Evolutionary conservation across 2,329 filamentous ascomycete species (phyloP).

Genomic region (Aspergillus costaricaensis): DNA sequence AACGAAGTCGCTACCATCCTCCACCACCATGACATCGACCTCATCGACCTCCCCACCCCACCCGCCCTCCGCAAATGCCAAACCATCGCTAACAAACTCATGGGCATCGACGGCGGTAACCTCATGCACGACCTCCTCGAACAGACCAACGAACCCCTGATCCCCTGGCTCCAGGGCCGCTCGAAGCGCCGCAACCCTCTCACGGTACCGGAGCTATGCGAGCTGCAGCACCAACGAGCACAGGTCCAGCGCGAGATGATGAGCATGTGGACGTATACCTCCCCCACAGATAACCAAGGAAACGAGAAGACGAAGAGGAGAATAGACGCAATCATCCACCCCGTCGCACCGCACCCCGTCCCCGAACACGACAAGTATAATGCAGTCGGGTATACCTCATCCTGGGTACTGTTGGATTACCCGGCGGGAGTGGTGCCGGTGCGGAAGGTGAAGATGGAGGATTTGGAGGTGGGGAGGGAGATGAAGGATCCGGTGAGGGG

Average conservation of each 20-base stretch:
- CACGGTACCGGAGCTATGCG: slow-evolving; percentile 51
- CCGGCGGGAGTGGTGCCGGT: slow-evolving; percentile 61
- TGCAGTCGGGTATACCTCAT: slow-evolving; percentile 62
- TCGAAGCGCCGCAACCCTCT: slow-evolving; percentile 53
- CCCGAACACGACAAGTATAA: slow-evolving; percentile 65
- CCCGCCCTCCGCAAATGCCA: slow-evolving; percentile 57
- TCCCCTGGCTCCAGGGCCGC: slow-evolving; percentile 59
- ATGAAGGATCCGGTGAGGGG: slow-evolving; percentile 46
- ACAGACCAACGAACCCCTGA: slow-evolving; percentile 58
- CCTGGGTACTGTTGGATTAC: slow-evolving; percentile 64
- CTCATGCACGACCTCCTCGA: slow-evolving; percentile 60
- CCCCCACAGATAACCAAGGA: slow-evolving; percentile 13
- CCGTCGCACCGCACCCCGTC: slow-evolving; percentile 65
- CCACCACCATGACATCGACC: slow-evolving; percentile 51
- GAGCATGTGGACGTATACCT: slow-evolving; percentile 54
- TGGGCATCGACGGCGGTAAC: slow-evolving; percentile 60
- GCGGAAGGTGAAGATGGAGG: slow-evolving; percentile 43
- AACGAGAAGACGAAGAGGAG: slow-evolving; percentile 9
- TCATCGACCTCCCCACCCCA: slow-evolving; percentile 60
- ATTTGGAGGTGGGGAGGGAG: slow-evolving; percentile 53
- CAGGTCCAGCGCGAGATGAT: slow-evolving; percentile 59
- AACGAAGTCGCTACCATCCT: slow-evolving; percentile 42
- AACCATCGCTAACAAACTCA: slow-evolving; percentile 58
- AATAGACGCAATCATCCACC: slow-evolving; percentile 64
- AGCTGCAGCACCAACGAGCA: slow-evolving; percentile 55